Base-by-base conservation (phyloP, 108 stramenopile species). In the Epipyxis sp. region DNA sequence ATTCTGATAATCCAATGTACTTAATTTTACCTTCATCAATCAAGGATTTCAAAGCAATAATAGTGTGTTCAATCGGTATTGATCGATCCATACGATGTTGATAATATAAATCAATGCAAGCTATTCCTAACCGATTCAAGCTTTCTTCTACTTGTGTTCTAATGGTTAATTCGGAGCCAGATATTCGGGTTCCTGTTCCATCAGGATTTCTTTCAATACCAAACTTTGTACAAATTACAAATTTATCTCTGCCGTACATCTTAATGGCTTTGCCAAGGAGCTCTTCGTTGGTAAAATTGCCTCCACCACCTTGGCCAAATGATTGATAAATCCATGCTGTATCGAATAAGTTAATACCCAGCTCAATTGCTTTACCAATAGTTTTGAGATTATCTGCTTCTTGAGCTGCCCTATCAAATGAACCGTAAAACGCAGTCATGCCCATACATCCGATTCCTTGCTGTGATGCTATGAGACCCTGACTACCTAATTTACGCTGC, bases 41-140 rank as follows among this genome's bases (percentile, higher is more conserved):
- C 6, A 86, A 77, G 25, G 54, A 45, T 44, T 82, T 79, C 0
- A 83, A 41, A 0, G 59, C n/a, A 27, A 40, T 43, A 37, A 74
- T 74, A 39, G 71, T 74, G 10, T 74, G 42, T 74, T 74, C 71
- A 54, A 74, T 74, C 6, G 71, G 71, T 34, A 42, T 74, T 3
- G 44, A 43, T 10, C 41, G 71, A 42, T 74, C 71, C 32, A 78
- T 67, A 30, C 85, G 82, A 74, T 83, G 85, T 35, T 59, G 39
- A 59, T 86, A 86, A 77, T 82, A 86, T 30, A 86, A 1, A 43
- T 86, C 85, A 1, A 83, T 78, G 40, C 46, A 83, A 2, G 77
- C 80, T 0, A 80, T 25, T 0, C 80, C 67, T 0, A 86, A 59
- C 0, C 82, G 79, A 1, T 80, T 65, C 59, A 86, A 50, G 1